Evolutionary conservation across 768 basidiomycete species (phyloP), one percentile per base, ranked within the genome.

Genomic region (Suillus brevipes): DNA sequence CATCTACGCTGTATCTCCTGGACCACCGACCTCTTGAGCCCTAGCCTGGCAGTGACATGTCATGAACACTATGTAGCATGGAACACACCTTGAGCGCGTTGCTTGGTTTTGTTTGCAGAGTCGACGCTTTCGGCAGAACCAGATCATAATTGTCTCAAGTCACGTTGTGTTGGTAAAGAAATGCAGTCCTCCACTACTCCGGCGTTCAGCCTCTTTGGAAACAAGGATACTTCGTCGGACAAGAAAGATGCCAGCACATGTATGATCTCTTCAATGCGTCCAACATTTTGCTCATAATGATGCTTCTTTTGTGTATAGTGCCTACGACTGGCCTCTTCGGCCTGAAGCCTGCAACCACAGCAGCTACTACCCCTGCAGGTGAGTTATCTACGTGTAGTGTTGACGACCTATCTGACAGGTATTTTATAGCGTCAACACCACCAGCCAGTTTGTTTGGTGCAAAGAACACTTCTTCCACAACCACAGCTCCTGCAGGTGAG

Each of bases 181-280:
- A 55, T 55, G 53, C 53, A 55, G 53, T n/a, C 25, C 20, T 28
- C 40, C 20, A 23, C 67, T 52, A 55, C 63, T 25, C 7, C 60
- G 1, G 4, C 64, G 7, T 55, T 61, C 36, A 60, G 36, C 63
- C 69, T 82, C 8, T 84, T 83, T 62, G 81, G 77, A 40, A 52
- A 70, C 7, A 82, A 80, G 67, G 69, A 73, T 71, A 69, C 79
- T 73, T 34, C 74, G 8, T 68, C 72, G 13, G 84, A 84, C 59
- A 85, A 83, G 71, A 84, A 81, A 66, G 84, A 82, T 66, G 67
- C 75, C 37, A 56, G 55, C 3, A 53, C 63, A 8, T 34, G 75
- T 66, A 60, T 49, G 66, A 52, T n/a, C 23, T 14, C 13, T 13
- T 58, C 13, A 10, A 23, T 28, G n/a, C 20, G 3, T 42, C 10